Evolutionary conservation across 2,329 filamentous ascomycete genomes (phyloP).

Genomic region (Neonectria ditissima): DNA sequence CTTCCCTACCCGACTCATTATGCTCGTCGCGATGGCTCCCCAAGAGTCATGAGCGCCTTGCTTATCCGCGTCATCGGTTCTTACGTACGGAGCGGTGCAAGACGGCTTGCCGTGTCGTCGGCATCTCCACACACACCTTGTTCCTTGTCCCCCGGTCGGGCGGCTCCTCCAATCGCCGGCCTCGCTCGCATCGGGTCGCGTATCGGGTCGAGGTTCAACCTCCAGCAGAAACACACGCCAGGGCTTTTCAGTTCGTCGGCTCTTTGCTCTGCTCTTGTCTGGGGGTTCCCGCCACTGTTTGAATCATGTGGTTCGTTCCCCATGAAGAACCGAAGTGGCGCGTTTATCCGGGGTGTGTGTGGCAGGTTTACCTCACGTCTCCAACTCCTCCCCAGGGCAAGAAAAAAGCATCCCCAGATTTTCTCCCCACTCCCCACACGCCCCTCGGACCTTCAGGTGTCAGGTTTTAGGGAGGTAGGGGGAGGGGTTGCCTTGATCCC

Average conservation of each 20-base stretch:
- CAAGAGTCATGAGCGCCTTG: not conserved
- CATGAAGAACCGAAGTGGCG: constrained; percentile 28
- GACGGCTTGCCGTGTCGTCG: not conserved
- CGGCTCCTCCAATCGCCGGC: constrained; percentile 37
- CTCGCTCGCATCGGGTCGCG: constrained; percentile 44
- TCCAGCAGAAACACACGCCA: not conserved
- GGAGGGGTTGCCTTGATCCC: not conserved
- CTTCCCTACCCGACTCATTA: not conserved
- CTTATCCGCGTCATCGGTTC: constrained; percentile 18
- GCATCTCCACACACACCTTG: constrained; percentile 8
- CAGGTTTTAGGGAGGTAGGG: too few relatives aligned
- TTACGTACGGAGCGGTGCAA: constrained; percentile 1
- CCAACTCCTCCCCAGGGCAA: constrained; percentile 30
- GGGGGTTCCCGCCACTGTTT: not conserved
- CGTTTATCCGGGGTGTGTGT: constrained; percentile 8
- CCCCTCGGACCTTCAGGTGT: not conserved
- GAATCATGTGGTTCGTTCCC: constrained; percentile 28
- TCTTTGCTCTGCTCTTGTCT: not conserved
- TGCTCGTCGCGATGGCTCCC: not conserved
- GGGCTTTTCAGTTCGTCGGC: constrained; percentile 10
- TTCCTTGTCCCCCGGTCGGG: constrained; percentile 7
- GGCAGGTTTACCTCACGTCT: too few relatives aligned
- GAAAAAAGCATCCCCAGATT: constrained; percentile 39
- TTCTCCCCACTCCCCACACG: constrained; percentile 33
- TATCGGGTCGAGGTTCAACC: constrained; percentile 43